Evolutionary conservation across 2,329 filamentous ascomycete genomes (phyloP), one percentile per base, ranked within the genome.

Genomic region (Diaporthe humulicola): DNA sequence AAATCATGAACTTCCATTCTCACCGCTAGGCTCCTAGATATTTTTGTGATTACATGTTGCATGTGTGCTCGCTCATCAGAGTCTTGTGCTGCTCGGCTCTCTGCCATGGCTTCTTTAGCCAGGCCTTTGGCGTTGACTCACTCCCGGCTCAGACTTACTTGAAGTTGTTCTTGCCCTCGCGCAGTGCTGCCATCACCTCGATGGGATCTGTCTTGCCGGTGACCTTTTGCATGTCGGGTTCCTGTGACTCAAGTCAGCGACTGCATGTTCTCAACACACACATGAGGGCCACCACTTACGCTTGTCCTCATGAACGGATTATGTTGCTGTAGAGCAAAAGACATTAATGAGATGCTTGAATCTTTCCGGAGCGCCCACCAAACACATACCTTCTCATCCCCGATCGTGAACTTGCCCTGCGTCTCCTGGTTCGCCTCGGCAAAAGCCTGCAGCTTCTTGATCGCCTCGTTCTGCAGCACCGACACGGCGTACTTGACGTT

Each of bases 301-400:
- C 93, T 88, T 48, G 97, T 89, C 78, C 94, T 90, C 97, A 99
- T 98, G 81, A 99, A 99, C 2, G 98, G 95, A 81, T 99, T 99
- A 84, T 98, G 95, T 85, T 94, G 87, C 94, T 96, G 77, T 48
- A 50, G 9, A 45, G 19, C 19, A 25, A 56, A 15, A 42, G 4
- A 6, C 14, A 52, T 52, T 30, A 70, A 76, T 69, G 75, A 75
- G 6, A 52, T 28, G 5, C 14, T 17, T 17, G 30, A 30, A 30
- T 22, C 50, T 22, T 36, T 9, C 12, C 10, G 3, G 52, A 17
- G 40, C n/a, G 9, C 6, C 7, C 3, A 22, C n/a, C 10, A n/a
- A 25, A 45, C 84, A 73, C 84, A 73, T 84, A 95, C 94, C 93
- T 98, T 98, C 86, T 99, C 97, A 81, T 99, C 95, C 0, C 93